Conservation (phyloP, 2,329 filamentous ascomycete species). For the Pseudocercospora fijiensis region DNA sequence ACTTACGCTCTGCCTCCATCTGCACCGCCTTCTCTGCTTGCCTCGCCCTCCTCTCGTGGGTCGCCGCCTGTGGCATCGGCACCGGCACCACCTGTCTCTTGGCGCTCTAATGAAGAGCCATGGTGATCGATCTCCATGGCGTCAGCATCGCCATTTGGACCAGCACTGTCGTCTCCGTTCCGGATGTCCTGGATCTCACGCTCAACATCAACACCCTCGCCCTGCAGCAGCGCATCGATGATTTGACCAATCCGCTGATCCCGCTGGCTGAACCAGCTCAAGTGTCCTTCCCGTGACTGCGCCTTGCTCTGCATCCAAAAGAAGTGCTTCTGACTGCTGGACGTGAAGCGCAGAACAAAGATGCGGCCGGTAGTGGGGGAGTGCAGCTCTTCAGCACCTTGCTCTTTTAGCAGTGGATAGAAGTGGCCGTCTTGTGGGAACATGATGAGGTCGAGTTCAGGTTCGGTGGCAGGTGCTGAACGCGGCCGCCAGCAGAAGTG, state of each 20-base stretch:
- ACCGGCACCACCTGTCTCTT: constrained; percentile 76
- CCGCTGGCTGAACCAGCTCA: constrained; percentile 77
- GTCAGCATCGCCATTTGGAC: constrained; percentile 50
- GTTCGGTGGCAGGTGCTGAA: constrained; percentile 64
- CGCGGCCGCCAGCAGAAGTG: constrained; percentile 98
- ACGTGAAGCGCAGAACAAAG: constrained; percentile 89
- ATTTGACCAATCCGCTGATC: constrained; percentile 87
- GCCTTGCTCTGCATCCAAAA: constrained; percentile 96
- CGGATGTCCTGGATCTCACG: constrained; percentile 63
- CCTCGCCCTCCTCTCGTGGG: constrained; percentile 83
- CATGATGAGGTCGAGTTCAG: constrained; percentile 89
- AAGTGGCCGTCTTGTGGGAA: constrained; percentile 87
- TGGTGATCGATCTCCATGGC: constrained; percentile 67
- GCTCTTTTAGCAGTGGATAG: constrained; percentile 53
- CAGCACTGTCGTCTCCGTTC: constrained; percentile 62
- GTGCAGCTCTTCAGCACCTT: constrained; percentile 59
- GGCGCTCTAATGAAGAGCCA: constrained; percentile 64
- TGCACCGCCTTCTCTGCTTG: constrained; percentile 85
- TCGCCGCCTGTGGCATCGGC: constrained; percentile 87
- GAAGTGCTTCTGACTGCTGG: constrained; percentile 83
- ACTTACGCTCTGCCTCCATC: constrained; percentile 99
- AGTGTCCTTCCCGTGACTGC: constrained; percentile 68
- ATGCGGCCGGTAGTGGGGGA: constrained; percentile 77
- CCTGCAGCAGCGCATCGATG: constrained; percentile 79
- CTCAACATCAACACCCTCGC: constrained; percentile 80